phyloP scores from a whole-genome alignment of 768 basidiomycete genomes.

The Jaapia argillacea region DNA sequence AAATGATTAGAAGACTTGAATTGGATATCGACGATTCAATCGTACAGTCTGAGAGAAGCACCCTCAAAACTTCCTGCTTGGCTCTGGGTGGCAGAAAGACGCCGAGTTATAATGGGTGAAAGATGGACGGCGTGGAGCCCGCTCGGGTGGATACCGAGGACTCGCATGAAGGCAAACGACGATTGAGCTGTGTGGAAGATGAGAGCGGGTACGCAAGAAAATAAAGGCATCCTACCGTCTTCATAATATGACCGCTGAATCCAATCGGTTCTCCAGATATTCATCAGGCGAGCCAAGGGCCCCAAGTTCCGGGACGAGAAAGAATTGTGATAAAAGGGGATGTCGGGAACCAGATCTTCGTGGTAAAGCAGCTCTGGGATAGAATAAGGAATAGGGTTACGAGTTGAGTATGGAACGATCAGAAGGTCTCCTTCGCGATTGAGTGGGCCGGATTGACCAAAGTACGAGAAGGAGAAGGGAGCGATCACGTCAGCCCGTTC shows the following conservation, averaged over 20 bases:
- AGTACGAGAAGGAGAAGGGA: constrained; percentile 82
- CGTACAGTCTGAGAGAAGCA: no score
- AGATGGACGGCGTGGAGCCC: constrained; percentile 56
- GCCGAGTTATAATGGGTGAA: constrained; percentile 49
- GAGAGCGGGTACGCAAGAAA: constrained; percentile 3
- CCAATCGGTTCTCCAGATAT: constrained; percentile 86
- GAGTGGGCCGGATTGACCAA: constrained; percentile 74
- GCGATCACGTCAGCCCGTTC: constrained; percentile 94
- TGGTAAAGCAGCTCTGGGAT: constrained; percentile 71
- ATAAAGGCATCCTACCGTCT: constrained; percentile 36
- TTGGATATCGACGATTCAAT: no score
- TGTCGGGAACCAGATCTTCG: constrained; percentile 62
- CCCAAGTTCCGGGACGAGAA: constrained; percentile 38
- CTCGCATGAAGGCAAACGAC: constrained; percentile 72
- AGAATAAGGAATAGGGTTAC: constrained; percentile 73
- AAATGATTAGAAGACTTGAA: no score
- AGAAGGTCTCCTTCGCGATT: constrained; percentile 83
- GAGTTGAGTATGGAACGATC: constrained; percentile 74
- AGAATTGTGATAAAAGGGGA: constrained; percentile 52
- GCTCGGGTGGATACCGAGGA: constrained; percentile 51
- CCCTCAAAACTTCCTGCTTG: no score
- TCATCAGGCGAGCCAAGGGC: constrained; percentile 59
- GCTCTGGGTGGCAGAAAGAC: constrained; percentile 36
- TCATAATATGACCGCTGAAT: constrained; percentile 61
- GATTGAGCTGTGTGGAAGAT: constrained; percentile 25